A percentile compares a stretch with the other conserved stretches of the same genome.
Evolutionary conservation across 169 alveolate genomes (phyloP).

Genomic region (Theileria luwenshuni): DNA sequence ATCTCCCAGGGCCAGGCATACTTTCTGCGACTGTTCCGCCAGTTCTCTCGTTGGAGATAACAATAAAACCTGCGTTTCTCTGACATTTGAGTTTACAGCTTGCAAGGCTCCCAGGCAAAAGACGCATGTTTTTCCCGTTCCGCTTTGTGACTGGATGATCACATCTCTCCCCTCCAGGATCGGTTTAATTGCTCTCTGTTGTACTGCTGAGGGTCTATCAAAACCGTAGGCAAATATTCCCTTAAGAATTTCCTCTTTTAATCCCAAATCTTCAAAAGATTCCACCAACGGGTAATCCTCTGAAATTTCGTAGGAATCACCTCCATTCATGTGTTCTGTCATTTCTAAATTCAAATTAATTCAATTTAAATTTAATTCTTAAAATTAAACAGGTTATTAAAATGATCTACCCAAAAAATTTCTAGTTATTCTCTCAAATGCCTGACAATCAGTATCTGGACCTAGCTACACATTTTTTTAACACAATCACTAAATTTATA

Average conservation of each 20-base stretch:
- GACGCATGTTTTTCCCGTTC: slow-evolving; percentile 99
- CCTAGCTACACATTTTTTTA: slow-evolving; percentile 11
- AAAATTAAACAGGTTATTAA: too few species aligned
- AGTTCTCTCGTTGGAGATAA: slow-evolving; percentile 97
- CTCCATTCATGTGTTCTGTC: slow-evolving; percentile 27
- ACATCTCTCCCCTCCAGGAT: slow-evolving; percentile 96
- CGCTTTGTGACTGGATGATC: slow-evolving; percentile 95
- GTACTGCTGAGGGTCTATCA: slow-evolving; percentile 98
- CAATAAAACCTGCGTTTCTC: slow-evolving; percentile 89
- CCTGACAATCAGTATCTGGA: not conserved
- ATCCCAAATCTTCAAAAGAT: slow-evolving; percentile 91
- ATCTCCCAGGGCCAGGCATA: slow-evolving; percentile 97
- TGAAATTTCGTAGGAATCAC: slow-evolving; percentile 55
- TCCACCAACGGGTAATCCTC: slow-evolving; percentile 76
- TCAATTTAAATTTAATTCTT: not conserved
- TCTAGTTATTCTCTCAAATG: not conserved
- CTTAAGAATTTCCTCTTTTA: slow-evolving; percentile 93
- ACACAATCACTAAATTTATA: not conserved
- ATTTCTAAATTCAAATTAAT: slow-evolving; percentile 10
- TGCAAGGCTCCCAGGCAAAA: slow-evolving; percentile 96
- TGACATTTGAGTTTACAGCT: slow-evolving; percentile 83
- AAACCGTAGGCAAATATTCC: slow-evolving; percentile 98
- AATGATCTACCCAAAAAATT: not conserved
- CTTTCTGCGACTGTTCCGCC: slow-evolving; percentile 97
- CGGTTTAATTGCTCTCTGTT: slow-evolving; percentile 98